These are phyloP conservation scores for Mortierella polycephala DNA, from an alignment of 371 early-diverging fungal species.

Conservation along the genomic window DNA sequence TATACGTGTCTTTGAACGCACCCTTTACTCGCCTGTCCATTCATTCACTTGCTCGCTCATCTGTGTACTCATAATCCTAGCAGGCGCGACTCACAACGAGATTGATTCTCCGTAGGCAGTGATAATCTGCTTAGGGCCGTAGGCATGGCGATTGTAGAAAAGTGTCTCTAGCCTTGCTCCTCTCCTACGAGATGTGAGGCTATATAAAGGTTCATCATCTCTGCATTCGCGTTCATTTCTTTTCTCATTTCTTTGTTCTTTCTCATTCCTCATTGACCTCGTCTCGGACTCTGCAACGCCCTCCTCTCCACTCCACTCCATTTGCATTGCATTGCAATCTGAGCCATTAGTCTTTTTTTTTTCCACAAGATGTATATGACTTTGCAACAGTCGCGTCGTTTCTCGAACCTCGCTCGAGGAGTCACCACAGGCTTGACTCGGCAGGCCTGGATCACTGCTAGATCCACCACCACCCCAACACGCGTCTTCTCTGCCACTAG, in stretches of 20 bases:
- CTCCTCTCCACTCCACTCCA: not conserved
- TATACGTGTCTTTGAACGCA: too few species aligned
- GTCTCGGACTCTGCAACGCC: not conserved
- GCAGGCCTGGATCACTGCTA: not conserved
- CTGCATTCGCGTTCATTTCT: not conserved
- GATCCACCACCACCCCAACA: not conserved
- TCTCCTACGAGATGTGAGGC: not conserved
- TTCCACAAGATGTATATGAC: conserved; percentile 1
- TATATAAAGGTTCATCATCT: conserved; percentile 9
- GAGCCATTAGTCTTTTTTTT: not conserved
- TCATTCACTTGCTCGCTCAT: too few species aligned
- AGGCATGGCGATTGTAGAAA: not conserved
- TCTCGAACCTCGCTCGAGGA: conserved; percentile 3
- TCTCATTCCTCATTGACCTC: conserved; percentile 7
- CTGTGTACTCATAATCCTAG: too few species aligned
- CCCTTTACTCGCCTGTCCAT: too few species aligned
- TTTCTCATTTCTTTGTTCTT: conserved; percentile 1
- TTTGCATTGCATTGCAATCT: conserved; percentile 1
- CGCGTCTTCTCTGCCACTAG: conserved; percentile 11
- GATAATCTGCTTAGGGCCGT: not conserved
- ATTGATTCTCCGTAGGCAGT: too few species aligned
- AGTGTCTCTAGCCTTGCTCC: too few species aligned
- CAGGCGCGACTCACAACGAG: too few species aligned
- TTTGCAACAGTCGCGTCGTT: conserved; percentile 20
- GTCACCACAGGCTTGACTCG: not conserved